Percentiles rank a stretch among this genome's conserved stretches.
Conservation (phyloP, 352 stramenopile species). For the Phytopythium mirpurense region DNA sequence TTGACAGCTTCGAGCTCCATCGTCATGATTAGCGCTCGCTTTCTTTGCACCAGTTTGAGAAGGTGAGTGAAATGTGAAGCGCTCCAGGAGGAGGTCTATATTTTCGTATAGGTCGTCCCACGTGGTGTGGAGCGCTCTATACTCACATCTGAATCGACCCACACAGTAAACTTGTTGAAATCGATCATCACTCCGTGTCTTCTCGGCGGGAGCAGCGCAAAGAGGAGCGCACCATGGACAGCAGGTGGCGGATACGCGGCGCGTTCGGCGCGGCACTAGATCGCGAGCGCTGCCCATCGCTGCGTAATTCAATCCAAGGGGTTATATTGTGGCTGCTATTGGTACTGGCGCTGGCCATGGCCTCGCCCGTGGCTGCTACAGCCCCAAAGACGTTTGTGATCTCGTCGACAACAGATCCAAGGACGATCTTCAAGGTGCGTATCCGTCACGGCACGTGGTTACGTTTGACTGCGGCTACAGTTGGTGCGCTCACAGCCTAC, state of each 20-base stretch:
- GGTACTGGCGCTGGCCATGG: not conserved
- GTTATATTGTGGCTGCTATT: not conserved
- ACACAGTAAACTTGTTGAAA: not conserved
- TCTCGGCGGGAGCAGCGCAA: too few species aligned
- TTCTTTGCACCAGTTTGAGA: not conserved
- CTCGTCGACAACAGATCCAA: conserved; percentile 9
- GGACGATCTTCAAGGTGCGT: conserved; percentile 9
- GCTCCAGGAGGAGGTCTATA: not conserved
- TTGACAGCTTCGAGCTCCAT: conserved; percentile 20
- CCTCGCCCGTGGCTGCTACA: not conserved
- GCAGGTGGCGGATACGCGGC: conserved; percentile 2
- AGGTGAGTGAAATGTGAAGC: not conserved
- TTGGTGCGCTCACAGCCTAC: too few species aligned
- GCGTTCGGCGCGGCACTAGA: too few species aligned
- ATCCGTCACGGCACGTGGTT: not conserved
- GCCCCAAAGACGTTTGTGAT: not conserved
- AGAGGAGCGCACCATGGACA: not conserved
- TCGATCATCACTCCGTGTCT: not conserved
- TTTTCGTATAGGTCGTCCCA: not conserved
- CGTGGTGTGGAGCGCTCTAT: not conserved
- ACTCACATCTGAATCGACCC: not conserved
- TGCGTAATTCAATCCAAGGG: not conserved
- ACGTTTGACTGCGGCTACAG: not conserved
- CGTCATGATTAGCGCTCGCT: conserved; percentile 2
- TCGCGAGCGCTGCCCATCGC: too few species aligned